Percentiles rank a stretch among this genome's conserved stretches.
Conservation (phyloP, 176 grass and related monocot genomes). For the Dactylis glomerata region DNA sequence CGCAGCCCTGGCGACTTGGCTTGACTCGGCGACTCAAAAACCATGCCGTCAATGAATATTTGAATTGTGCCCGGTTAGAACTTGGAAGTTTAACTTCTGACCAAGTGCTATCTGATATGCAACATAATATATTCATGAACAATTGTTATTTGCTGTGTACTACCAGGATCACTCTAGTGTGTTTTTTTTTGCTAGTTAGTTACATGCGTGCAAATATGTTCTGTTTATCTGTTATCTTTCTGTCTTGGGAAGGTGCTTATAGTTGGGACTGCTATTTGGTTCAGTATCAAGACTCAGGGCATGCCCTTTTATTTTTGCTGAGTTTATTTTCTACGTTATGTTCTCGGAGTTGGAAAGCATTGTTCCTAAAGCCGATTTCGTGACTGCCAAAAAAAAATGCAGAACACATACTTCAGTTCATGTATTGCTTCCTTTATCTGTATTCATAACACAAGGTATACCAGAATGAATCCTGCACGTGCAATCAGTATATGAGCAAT, state of each 20-base stretch:
- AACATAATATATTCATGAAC: neutral
- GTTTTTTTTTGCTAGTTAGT: neutral
- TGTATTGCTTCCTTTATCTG: too few relatives aligned
- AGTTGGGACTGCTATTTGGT: neutral
- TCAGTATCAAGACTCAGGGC: too few relatives aligned
- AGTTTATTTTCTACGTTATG: too few relatives aligned
- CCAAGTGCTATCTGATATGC: neutral
- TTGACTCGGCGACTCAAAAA: too few relatives aligned
- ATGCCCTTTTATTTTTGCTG: too few relatives aligned
- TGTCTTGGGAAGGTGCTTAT: neutral
- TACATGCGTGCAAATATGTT: neutral
- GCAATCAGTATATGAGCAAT: neutral
- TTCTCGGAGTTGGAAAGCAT: too few relatives aligned
- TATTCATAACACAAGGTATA: too few relatives aligned
- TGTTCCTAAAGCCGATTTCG: too few relatives aligned
- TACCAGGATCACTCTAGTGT: neutral
- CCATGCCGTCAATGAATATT: neutral
- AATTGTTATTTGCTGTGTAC: neutral
- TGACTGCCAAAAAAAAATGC: too few relatives aligned
- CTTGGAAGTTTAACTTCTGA: too few relatives aligned
- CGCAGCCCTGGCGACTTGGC: too few relatives aligned
- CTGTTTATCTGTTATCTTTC: neutral
- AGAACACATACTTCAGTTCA: too few relatives aligned
- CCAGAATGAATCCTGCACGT: neutral
- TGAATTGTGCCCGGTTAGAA: neutral